These are phyloP conservation scores for Tremella yokohamensis DNA, from an alignment of 768 basidiomycete genomes.

Conservation along the genomic window DNA sequence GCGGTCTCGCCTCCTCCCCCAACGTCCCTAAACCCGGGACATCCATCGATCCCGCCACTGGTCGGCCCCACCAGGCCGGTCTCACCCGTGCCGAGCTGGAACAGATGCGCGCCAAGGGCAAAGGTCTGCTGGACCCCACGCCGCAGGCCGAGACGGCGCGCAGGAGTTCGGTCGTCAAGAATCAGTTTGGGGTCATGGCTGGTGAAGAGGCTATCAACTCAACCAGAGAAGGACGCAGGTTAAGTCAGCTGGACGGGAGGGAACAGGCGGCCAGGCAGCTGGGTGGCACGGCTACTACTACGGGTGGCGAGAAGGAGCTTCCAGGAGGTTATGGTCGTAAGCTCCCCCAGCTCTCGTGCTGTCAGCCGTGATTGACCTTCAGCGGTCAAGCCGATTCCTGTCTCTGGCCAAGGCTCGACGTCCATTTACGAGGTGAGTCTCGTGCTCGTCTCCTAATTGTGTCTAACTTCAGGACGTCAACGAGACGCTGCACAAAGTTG, in stretches of 20 bases:
- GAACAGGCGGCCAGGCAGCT: conserved; percentile 48
- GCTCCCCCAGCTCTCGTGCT: not conserved
- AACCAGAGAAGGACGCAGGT: conserved; percentile 7
- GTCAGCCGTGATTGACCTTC: not conserved
- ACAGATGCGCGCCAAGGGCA: conserved; percentile 25
- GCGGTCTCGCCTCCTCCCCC: conserved; percentile 35
- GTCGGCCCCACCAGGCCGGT: conserved; percentile 36
- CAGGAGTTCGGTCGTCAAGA: conserved; percentile 4
- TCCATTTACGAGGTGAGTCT: conserved; percentile 32
- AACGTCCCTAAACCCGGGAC: conserved; percentile 40
- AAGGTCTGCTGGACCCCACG: conserved; percentile 18
- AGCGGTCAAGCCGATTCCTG: conserved; percentile 23
- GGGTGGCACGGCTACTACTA: conserved; percentile 8
- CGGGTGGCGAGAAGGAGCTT: conserved; percentile 17
- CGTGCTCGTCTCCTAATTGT: not conserved
- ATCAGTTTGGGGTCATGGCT: conserved; percentile 1
- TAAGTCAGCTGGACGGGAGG: conserved; percentile 34
- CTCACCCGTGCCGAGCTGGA: conserved; percentile 38
- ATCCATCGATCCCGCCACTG: conserved; percentile 32
- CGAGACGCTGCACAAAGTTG: conserved; percentile 33
- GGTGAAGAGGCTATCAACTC: not conserved
- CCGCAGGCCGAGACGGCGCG: conserved; percentile 12
- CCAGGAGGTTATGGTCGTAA: conserved; percentile 36
- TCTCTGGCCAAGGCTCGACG: conserved; percentile 32
- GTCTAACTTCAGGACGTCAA: conserved; percentile 28